These are phyloP conservation scores for Rhizophora apiculata DNA, from an alignment of 345 rosid genomes.

Conservation along the genomic window DNA sequence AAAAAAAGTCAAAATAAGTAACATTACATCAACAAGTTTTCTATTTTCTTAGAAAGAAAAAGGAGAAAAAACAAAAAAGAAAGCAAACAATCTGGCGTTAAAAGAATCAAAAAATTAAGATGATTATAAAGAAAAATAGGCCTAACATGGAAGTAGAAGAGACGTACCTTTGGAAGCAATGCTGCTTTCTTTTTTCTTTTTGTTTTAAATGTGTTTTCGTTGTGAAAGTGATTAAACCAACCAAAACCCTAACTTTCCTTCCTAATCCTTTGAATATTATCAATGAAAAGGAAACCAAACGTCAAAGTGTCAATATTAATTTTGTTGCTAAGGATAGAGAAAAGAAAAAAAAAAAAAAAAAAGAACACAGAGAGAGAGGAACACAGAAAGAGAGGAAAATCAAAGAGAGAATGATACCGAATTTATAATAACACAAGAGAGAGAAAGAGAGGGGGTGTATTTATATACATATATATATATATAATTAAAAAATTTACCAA, in stretches of 20 bases:
- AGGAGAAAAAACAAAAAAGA: background rate
- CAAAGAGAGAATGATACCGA: slow-evolving; percentile 5
- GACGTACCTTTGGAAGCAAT: slow-evolving; percentile 8
- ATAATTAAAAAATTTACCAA: background rate
- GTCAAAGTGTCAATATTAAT: slow-evolving; percentile 10
- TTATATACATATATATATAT: background rate
- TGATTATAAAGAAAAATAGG: background rate
- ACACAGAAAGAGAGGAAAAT: slow-evolving; percentile 4
- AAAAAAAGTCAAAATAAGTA: background rate
- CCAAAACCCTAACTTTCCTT: slow-evolving; percentile 6
- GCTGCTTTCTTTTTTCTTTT: too few species aligned
- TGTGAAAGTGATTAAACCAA: slow-evolving; percentile 5
- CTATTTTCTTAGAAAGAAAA: too few species aligned
- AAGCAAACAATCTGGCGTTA: background rate
- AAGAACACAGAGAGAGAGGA: background rate
- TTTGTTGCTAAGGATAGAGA: slow-evolving; percentile 6
- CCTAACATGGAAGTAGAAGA: background rate
- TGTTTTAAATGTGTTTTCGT: background rate
- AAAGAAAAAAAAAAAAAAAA: background rate
- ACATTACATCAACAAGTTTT: too few species aligned
- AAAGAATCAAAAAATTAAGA: background rate
- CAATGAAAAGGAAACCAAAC: background rate
- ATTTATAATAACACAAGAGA: slow-evolving; percentile 13
- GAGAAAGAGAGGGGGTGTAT: slow-evolving; percentile 1
- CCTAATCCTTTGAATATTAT: background rate